Evolutionary conservation across 129 eudicot species (phyloP).

Genomic region (Centrapalus pauciflorus): DNA sequence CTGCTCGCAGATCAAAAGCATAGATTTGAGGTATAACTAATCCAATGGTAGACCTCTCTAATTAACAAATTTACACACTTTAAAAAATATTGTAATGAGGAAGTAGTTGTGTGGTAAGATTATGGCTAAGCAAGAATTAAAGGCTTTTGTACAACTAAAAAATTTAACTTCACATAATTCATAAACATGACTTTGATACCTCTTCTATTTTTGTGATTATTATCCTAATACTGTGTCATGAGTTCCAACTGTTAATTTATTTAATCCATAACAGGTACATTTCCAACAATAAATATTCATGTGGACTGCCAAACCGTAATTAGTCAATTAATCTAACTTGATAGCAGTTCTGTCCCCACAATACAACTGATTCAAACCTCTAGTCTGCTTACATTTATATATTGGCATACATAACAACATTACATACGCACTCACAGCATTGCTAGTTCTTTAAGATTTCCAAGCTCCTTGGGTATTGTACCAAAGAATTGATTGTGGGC

Average conservation of each 20-base stretch:
- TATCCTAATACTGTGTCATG: not conserved
- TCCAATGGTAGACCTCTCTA: not conserved
- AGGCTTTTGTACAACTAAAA: not conserved
- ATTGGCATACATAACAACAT: not conserved
- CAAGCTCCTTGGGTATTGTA: constrained; percentile 45
- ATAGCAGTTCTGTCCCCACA: not conserved
- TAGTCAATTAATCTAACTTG: not conserved
- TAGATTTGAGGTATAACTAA: not conserved
- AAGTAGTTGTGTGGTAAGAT: not conserved
- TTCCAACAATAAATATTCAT: not conserved
- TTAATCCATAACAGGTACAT: not conserved
- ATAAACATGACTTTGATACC: not conserved
- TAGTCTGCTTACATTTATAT: not conserved
- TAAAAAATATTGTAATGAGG: not conserved
- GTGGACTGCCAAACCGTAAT: not conserved
- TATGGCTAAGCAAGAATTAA: not conserved
- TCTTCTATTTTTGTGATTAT: not conserved
- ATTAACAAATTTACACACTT: not conserved
- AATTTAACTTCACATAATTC: not conserved
- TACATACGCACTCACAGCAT: constrained; percentile 37
- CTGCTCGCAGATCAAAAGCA: not conserved
- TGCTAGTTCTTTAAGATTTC: constrained; percentile 45
- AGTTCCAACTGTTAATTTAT: not conserved
- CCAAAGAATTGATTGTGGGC: constrained; percentile 53
- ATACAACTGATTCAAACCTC: not conserved